Base-by-base conservation (phyloP, 1,284 basidiomycete species). In the Hemileia vastatrix region DNA sequence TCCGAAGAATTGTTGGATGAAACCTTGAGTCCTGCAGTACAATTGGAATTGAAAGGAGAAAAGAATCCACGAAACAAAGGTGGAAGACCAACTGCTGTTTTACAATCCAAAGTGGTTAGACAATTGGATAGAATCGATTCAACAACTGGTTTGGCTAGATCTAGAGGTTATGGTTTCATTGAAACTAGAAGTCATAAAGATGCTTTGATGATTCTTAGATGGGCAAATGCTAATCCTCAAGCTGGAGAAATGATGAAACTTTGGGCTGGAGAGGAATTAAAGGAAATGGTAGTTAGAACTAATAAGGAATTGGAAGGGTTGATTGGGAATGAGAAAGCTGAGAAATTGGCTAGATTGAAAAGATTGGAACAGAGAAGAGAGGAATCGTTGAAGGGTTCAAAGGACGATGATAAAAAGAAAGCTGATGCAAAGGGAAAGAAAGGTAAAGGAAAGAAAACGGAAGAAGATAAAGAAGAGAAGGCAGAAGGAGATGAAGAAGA, bases 101-200 rank as follows among this genome's bases (percentile, higher is more conserved):
- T 78, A 65, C 94, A 98, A 77, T 81, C 86, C 47, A 97, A 98
- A 79, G 86, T 98, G 64, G 85, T 96, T 9, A 84, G 91, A 13
- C 85, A 89, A 75, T 80, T 81, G 23, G 93, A 95, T 67, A 86
- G 90, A 19, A 80, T 94, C 56, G 94, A 98, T 74, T 81, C 88
- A 0, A 76, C 93, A 32, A 93, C 89, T 0, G 89, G 88, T 2
- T 84, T 88, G 68, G 90, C 90, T 2, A 82, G 87, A 60, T 89
- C 86, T 68, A 89, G 87, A 73, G 94, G 94, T 0, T 99, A 97
- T 71, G 95, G 94, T 13, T 98, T 99, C 79, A 74, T 98, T 45
- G 94, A 98, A 79, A 84, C 96, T 82, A 80, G 84, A 43, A 82
- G 78, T 24, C 94, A 96, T 74, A 83, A 86, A 8, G 90, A 97